Conservation (phyloP, 1,139 yeast species). For the Saccharomycopsis crataegensis region DNA sequence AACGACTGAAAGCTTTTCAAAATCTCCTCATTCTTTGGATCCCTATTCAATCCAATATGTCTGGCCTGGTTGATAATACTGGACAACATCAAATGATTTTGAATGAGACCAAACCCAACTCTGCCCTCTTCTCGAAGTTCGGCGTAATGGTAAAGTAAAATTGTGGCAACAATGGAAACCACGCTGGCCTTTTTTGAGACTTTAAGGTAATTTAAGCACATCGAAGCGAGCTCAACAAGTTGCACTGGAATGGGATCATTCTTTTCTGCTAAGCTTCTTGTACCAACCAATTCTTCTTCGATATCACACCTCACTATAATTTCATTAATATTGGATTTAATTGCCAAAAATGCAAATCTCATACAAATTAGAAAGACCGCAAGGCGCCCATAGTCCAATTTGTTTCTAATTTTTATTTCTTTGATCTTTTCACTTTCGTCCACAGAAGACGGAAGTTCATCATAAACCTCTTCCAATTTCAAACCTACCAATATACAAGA, state of each 20-base stretch:
- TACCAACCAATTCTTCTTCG: slow-evolving; percentile 8
- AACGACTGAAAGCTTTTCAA: too few species aligned
- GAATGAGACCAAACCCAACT: slow-evolving; percentile 11
- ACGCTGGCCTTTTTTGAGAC: slow-evolving; percentile 5
- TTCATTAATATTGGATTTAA: slow-evolving; percentile 12
- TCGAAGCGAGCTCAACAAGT: slow-evolving; percentile 9
- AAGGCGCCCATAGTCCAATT: slow-evolving; percentile 12
- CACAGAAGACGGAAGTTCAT: background rate
- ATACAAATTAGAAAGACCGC: slow-evolving; percentile 9
- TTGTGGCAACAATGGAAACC: slow-evolving; percentile 3
- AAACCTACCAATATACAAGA: slow-evolving; percentile 8
- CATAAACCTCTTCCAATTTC: slow-evolving; percentile 2
- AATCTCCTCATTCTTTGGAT: background rate
- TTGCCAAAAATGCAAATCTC: slow-evolving; percentile 11
- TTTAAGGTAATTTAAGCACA: slow-evolving; percentile 12
- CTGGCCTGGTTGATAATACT: slow-evolving; percentile 3
- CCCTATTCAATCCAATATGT: slow-evolving; percentile 10
- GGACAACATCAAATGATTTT: slow-evolving; percentile 8
- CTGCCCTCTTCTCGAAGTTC: slow-evolving; percentile 14
- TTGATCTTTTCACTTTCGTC: background rate
- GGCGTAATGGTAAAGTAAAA: slow-evolving; percentile 9
- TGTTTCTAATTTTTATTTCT: slow-evolving; percentile 6
- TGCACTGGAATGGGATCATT: slow-evolving; percentile 6
- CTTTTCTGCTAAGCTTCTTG: background rate
- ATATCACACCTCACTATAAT: slow-evolving; percentile 1